Evolutionary conservation across 106 monocot genomes (phyloP).

Genomic region (Dendrobium catenatum): DNA sequence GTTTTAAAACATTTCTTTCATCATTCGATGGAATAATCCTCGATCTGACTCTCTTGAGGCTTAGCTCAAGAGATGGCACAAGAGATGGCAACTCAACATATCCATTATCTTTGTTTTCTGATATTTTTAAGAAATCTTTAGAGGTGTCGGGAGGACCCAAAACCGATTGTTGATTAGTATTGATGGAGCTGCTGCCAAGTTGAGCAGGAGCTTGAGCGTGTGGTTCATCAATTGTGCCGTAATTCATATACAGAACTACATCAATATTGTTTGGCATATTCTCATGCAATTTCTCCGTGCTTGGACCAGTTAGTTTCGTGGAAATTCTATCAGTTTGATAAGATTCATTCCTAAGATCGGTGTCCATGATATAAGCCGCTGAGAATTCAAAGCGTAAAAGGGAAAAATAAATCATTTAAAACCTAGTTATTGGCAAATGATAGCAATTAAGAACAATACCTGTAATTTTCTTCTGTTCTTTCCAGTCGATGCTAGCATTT

Average conservation of each 20-base stretch:
- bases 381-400: constrained; percentile 2
- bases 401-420: background rate
- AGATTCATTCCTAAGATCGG: constrained; percentile 10
- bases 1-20: constrained; percentile 53
- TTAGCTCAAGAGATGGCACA: constrained; percentile 59
- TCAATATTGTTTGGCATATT: constrained; percentile 14
- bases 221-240: constrained; percentile 18
- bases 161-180: constrained; percentile 6
- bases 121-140: constrained; percentile 17
- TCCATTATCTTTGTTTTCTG: constrained; percentile 48
- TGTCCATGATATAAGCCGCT: constrained; percentile 45
- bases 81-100: constrained; percentile 39
- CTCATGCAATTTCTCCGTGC: constrained; percentile 21
- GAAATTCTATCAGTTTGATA: constrained; percentile 23
- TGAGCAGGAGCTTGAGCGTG: constrained; percentile 25
- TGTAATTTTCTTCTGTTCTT: constrained; percentile 28
- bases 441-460: constrained; percentile 33
- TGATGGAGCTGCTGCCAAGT: constrained; percentile 26
- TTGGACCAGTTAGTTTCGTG: constrained; percentile 15
- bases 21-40: constrained; percentile 18
- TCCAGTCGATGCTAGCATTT: constrained; percentile 15
- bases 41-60: constrained; percentile 65
- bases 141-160: constrained; percentile 13
- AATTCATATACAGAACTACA: constrained; percentile 6
- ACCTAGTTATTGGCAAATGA: background rate